Evolutionary conservation across 495 filamentous ascomycete genomes (phyloP).

Genomic region (Lineolata rhizophorae): DNA sequence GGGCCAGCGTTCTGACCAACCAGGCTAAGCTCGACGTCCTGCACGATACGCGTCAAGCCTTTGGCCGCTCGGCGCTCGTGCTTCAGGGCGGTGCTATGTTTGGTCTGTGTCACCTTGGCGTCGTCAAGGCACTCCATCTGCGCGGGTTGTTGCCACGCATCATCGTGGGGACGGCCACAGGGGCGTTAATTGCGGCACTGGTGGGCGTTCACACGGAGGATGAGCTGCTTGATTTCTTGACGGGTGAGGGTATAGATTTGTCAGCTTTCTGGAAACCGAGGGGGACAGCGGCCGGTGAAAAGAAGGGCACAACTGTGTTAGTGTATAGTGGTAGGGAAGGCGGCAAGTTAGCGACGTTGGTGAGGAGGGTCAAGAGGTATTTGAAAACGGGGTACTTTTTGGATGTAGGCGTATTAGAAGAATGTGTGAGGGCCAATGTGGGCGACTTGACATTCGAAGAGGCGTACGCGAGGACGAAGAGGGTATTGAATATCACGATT

Average conservation of each 20-base stretch:
- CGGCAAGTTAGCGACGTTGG: conserved; percentile 32
- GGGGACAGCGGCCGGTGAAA: not conserved
- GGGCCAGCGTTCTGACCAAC: conserved; percentile 40
- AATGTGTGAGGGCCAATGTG: conserved; percentile 67
- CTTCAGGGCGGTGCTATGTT: conserved; percentile 86
- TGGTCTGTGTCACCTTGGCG: conserved; percentile 74
- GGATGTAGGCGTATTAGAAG: conserved; percentile 60
- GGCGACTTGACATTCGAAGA: conserved; percentile 89
- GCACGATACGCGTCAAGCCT: conserved; percentile 77
- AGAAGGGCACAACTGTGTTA: conserved; percentile 7
- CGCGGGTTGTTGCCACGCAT: conserved; percentile 73
- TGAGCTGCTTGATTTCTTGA: conserved; percentile 55
- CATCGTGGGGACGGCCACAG: conserved; percentile 77
- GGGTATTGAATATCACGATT: conserved; percentile 83
- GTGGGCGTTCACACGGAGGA: conserved; percentile 79
- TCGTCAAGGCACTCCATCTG: conserved; percentile 71
- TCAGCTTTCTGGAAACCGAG: conserved; percentile 36
- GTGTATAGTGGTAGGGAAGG: conserved; percentile 11
- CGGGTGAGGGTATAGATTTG: conserved; percentile 61
- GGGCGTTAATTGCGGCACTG: conserved; percentile 74
- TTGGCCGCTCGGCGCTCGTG: conserved; percentile 69
- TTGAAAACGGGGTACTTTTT: conserved; percentile 59
- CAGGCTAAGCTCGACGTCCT: conserved; percentile 75
- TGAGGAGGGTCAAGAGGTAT: conserved; percentile 41
- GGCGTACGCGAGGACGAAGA: conserved; percentile 66